Evolutionary conservation across 2,329 filamentous ascomycete genomes (phyloP).

Genomic region (Cadophora sp.): DNA sequence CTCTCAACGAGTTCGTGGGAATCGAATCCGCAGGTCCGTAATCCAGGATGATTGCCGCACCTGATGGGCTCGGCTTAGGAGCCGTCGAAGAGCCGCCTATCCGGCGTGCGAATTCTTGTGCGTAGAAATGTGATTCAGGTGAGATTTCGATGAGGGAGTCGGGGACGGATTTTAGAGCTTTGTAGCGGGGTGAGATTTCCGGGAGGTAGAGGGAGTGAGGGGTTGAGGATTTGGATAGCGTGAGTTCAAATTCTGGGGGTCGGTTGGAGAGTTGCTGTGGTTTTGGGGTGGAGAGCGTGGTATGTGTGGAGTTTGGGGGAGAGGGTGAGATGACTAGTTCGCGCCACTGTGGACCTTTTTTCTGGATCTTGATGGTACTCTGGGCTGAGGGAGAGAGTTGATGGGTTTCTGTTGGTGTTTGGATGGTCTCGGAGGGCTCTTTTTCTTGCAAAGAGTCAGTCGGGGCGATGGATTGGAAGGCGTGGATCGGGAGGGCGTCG

Average conservation of each 20-base stretch:
- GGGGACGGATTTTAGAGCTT: constrained; percentile 69
- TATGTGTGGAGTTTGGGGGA: constrained; percentile 59
- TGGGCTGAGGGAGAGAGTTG: constrained; percentile 44
- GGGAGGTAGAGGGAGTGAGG: constrained; percentile 87
- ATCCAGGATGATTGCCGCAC: constrained; percentile 93
- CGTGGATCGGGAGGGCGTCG: constrained; percentile 94
- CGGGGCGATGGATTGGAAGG: constrained; percentile 79
- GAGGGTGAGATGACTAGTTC: constrained; percentile 80
- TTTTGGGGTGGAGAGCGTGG: constrained; percentile 60
- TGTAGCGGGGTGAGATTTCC: constrained; percentile 80
- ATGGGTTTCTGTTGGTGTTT: constrained; percentile 50
- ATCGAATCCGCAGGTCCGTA: constrained; percentile 84
- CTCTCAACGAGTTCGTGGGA: constrained; percentile 87
- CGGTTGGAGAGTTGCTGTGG: constrained; percentile 54
- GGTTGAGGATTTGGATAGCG: constrained; percentile 75
- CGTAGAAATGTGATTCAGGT: constrained; percentile 83
- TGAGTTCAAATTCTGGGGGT: constrained; percentile 87
- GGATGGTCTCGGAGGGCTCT: constrained; percentile 43
- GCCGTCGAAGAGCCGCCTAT: constrained; percentile 73
- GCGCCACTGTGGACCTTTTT: constrained; percentile 71
- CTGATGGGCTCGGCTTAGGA: constrained; percentile 69
- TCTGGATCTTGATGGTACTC: constrained; percentile 26
- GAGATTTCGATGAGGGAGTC: constrained; percentile 86
- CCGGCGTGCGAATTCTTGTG: constrained; percentile 79
- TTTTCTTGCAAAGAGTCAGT: constrained; percentile 43